Evolutionary conservation across 768 basidiomycete species (phyloP).

Genomic region (Boletus tomentosulus): DNA sequence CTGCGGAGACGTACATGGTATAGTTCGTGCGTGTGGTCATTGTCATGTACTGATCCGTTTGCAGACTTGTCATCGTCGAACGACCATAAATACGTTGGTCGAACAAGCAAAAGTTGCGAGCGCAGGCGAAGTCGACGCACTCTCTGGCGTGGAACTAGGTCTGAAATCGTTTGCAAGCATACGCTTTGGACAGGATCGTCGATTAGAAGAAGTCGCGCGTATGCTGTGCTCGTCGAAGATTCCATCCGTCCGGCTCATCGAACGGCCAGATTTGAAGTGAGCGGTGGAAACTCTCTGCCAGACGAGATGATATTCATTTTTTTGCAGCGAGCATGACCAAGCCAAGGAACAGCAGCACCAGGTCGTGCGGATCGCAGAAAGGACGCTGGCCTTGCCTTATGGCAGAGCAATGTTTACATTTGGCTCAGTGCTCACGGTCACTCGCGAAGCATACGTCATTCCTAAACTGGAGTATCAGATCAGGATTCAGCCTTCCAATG

Average conservation of each 20-base stretch:
- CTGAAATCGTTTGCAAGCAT: conserved; percentile 74
- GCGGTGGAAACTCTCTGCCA: conserved; percentile 20
- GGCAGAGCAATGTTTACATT: conserved; percentile 93
- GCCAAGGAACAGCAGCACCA: conserved; percentile 81
- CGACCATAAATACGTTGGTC: conserved; percentile 49
- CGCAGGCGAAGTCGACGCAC: conserved; percentile 50
- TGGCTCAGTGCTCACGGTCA: conserved; percentile 71
- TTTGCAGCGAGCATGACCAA: conserved; percentile 77
- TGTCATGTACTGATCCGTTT: conserved; percentile 8
- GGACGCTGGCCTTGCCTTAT: conserved; percentile 86
- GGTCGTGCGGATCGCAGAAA: conserved; percentile 74
- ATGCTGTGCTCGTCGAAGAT: conserved; percentile 81
- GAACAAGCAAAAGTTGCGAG: conserved; percentile 48
- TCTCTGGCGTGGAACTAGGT: conserved; percentile 70
- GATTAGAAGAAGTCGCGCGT: conserved; percentile 86
- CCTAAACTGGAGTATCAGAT: conserved; percentile 77
- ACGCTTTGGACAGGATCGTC: conserved; percentile 85
- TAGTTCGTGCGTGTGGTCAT: not conserved
- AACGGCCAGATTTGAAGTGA: conserved; percentile 69
- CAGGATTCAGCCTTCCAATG: conserved; percentile 69
- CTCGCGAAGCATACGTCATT: conserved; percentile 72
- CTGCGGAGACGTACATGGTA: conserved; percentile 33
- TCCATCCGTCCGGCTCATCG: conserved; percentile 59
- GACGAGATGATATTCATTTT: not conserved
- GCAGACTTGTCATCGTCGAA: conserved; percentile 50